Conservation (phyloP, 352 stramenopile genomes). For the Pythium graminicola region DNA sequence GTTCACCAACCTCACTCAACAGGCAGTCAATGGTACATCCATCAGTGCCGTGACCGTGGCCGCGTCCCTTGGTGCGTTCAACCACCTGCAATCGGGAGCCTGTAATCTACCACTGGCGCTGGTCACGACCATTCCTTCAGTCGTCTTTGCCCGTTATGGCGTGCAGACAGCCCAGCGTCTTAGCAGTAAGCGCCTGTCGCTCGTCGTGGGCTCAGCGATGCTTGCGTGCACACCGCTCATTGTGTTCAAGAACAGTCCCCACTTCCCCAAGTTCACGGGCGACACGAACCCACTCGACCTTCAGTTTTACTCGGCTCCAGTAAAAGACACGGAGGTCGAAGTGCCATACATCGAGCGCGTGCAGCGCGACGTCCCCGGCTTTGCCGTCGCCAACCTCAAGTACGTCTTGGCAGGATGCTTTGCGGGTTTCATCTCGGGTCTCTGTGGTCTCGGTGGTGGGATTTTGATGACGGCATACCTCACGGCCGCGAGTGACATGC, state of each 20-base stretch:
- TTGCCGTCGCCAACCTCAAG: conserved; percentile 61
- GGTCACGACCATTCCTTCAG: conserved; percentile 61
- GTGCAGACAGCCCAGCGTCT: conserved; percentile 70
- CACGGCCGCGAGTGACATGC: conserved; percentile 81
- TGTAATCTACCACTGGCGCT: conserved; percentile 76
- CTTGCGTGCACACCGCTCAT: conserved; percentile 70
- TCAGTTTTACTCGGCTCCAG: conserved; percentile 52
- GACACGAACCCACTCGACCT: conserved; percentile 53
- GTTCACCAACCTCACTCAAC: conserved; percentile 71
- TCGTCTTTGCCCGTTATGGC: conserved; percentile 73
- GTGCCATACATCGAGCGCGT: conserved; percentile 43
- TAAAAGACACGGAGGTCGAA: background rate
- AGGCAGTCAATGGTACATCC: conserved; percentile 79
- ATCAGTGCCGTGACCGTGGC: conserved; percentile 70
- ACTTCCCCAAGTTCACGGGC: conserved; percentile 71
- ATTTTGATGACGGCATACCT: conserved; percentile 86
- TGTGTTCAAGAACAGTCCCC: conserved; percentile 71
- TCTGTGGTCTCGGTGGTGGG: conserved; percentile 74
- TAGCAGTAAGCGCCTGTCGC: conserved; percentile 64
- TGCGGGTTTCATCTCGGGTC: conserved; percentile 76
- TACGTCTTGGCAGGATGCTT: conserved; percentile 66
- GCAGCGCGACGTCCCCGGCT: conserved; percentile 32
- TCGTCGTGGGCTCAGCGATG: conserved; percentile 77
- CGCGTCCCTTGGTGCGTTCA: conserved; percentile 59
- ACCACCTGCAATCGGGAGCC: conserved; percentile 56